Evolutionary conservation across 257 asterid species (phyloP).

Genomic region (Parsonsia alboflavescens): DNA sequence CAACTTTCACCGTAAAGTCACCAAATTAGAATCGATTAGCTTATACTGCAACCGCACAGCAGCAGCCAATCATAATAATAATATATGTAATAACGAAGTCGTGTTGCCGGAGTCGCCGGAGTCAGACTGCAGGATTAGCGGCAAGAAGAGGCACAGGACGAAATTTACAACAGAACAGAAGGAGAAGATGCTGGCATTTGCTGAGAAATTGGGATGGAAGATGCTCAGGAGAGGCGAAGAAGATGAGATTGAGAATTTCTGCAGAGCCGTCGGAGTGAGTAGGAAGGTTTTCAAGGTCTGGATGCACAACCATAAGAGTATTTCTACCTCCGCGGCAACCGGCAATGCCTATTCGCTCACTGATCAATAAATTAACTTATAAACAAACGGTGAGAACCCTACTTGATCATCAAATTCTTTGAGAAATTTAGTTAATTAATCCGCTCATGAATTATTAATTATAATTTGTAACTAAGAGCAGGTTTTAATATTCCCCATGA

Average conservation of each 20-base stretch:
- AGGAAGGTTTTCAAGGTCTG: constrained; percentile 75
- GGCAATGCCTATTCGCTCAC: constrained; percentile 59
- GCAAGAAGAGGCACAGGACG: constrained; percentile 60
- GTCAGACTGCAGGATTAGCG: constrained; percentile 20
- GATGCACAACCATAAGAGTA: constrained; percentile 76
- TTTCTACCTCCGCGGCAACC: constrained; percentile 22
- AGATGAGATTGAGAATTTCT: constrained; percentile 65
- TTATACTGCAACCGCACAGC: too few relatives aligned
- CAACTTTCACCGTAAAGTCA: constrained; percentile 54
- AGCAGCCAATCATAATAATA: too few relatives aligned
- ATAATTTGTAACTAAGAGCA: too few relatives aligned
- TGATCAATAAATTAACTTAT: constrained; percentile 18
- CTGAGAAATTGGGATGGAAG: constrained; percentile 68
- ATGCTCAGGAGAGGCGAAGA: constrained; percentile 52
- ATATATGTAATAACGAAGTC: too few relatives aligned
- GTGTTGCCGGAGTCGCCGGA: constrained; percentile 18
- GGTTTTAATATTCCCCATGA: too few relatives aligned
- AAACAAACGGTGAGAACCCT: too few relatives aligned
- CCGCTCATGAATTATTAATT: too few relatives aligned
- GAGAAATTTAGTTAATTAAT: too few relatives aligned
- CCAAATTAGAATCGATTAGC: background rate
- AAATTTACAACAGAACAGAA: constrained; percentile 66
- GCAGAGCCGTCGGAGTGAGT: constrained; percentile 54
- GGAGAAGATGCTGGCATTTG: constrained; percentile 62
- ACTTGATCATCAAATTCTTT: too few relatives aligned